These are phyloP conservation scores for Gossypium laxum DNA, from an alignment of 441 rosid genomes.

Conservation along the genomic window DNA sequence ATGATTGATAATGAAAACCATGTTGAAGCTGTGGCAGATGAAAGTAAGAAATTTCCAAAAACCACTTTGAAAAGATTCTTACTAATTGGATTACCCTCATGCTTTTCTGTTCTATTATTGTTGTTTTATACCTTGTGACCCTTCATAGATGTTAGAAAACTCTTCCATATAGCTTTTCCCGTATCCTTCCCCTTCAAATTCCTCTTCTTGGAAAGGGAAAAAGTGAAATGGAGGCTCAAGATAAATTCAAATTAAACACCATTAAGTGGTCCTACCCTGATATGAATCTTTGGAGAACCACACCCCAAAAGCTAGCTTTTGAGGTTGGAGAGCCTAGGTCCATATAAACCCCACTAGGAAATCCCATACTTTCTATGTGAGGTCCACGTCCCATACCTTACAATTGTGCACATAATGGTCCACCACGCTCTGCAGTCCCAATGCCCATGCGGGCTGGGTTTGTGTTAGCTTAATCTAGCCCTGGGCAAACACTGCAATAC, in stretches of 20 bases:
- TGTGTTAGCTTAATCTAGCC: background rate
- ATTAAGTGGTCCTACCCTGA: background rate
- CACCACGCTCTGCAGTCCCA: background rate
- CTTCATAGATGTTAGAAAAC: slow-evolving; percentile 1
- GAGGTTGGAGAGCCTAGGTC: background rate
- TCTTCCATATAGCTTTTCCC: background rate
- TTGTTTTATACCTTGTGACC: background rate
- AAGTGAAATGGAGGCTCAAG: background rate
- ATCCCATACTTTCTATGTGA: background rate
- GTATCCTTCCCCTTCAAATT: background rate
- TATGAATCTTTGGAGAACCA: background rate
- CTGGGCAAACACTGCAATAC: background rate
- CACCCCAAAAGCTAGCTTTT: background rate
- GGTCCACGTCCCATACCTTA: background rate
- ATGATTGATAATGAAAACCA: slow-evolving; percentile 85
- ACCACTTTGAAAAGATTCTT: slow-evolving; percentile 8
- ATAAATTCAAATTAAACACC: background rate
- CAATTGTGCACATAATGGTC: background rate
- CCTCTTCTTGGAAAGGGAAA: slow-evolving; percentile 1
- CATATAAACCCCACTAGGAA: background rate
- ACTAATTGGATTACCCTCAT: background rate
- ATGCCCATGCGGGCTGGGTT: background rate
- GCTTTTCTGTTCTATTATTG: background rate
- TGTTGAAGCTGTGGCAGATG: slow-evolving; percentile 71
- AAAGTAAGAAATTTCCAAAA: slow-evolving; percentile 46